Conservation (phyloP, 2,329 filamentous ascomycete species). For the Didymella glomerata region DNA sequence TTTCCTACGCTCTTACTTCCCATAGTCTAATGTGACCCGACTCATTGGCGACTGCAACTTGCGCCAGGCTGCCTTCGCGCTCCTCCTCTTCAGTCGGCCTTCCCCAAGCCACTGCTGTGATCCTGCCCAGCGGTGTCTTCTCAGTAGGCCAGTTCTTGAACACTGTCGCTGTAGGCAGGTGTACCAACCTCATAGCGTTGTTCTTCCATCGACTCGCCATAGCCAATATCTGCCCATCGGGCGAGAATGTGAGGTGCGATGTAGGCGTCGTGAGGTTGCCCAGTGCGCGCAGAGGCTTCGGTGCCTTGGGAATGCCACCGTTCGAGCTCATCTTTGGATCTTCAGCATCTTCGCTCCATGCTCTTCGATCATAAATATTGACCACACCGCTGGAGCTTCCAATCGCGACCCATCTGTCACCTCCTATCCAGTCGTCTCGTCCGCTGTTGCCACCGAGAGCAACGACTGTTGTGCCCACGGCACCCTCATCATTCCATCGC, state of each 20-base stretch:
- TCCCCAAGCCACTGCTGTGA: conserved; percentile 67
- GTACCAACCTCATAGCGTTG: conserved; percentile 85
- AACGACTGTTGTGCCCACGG: conserved; percentile 83
- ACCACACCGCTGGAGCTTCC: conserved; percentile 88
- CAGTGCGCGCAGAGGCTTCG: conserved; percentile 75
- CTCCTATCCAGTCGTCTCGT: conserved; percentile 69
- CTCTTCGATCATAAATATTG: conserved; percentile 87
- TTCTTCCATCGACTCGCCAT: conserved; percentile 89
- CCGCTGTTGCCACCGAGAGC: conserved; percentile 76
- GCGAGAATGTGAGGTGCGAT: conserved; percentile 80
- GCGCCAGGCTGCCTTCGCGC: conserved; percentile 64
- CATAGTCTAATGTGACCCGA: conserved; percentile 86
- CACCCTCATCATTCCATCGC: conserved; percentile 90
- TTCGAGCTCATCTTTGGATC: conserved; percentile 40
- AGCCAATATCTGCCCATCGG: conserved; percentile 87
- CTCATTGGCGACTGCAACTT: conserved; percentile 89
- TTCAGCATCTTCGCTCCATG: conserved; percentile 61
- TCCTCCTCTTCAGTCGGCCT: conserved; percentile 59
- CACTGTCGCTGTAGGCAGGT: conserved; percentile 90
- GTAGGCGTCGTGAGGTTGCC: conserved; percentile 90
- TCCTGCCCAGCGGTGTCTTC: conserved; percentile 84
- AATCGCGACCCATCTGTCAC: conserved; percentile 87
- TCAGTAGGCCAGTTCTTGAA: conserved; percentile 97
- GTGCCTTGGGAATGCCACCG: conserved; percentile 68
- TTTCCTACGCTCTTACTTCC: conserved; percentile 63